These are phyloP conservation scores for Diddensiella caesifluorescens DNA, from an alignment of 805 yeast genomes.

Conservation along the genomic window DNA sequence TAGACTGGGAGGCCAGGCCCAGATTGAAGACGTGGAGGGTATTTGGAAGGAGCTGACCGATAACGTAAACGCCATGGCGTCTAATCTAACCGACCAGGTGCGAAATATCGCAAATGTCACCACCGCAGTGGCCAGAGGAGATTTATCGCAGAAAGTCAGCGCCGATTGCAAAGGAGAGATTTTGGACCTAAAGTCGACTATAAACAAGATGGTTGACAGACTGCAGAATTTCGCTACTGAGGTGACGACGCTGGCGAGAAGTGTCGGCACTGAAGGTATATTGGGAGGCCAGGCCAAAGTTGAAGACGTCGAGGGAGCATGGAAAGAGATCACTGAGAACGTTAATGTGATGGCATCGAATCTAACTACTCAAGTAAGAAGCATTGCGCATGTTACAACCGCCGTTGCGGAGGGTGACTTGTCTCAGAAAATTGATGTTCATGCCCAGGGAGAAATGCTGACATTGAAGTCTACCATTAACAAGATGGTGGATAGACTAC, in stretches of 20 bases:
- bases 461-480: slow-evolving; percentile 82
- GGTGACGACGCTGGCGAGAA: slow-evolving; percentile 78
- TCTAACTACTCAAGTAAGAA: slow-evolving; percentile 80
- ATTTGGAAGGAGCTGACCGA: slow-evolving; percentile 85
- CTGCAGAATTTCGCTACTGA: slow-evolving; percentile 76
- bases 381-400: slow-evolving; percentile 84
- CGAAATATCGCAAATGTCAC: slow-evolving; percentile 84
- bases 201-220: slow-evolving; percentile 85
- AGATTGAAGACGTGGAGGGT: slow-evolving; percentile 72
- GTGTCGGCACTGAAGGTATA: slow-evolving; percentile 85
- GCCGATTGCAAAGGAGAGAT: slow-evolving; percentile 84
- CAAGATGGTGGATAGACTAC: slow-evolving; percentile 88
- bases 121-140: slow-evolving; percentile 83
- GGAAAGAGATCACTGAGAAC: slow-evolving; percentile 80
- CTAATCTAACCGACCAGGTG: slow-evolving; percentile 81
- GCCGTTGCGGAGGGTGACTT: slow-evolving; percentile 90
- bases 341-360: slow-evolving; percentile 86
- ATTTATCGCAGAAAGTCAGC: slow-evolving; percentile 71
- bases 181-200: slow-evolving; percentile 73
- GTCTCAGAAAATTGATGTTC: slow-evolving; percentile 79
- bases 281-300: slow-evolving; percentile 84
- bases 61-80: slow-evolving; percentile 83
- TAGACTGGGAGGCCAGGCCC: slow-evolving; percentile 82
- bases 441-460: slow-evolving; percentile 84
- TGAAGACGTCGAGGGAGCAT: slow-evolving; percentile 76